Evolutionary conservation across 768 basidiomycete species (phyloP), one percentile per base, ranked within the genome.

Genomic region (Cystofilobasidium capitatum): DNA sequence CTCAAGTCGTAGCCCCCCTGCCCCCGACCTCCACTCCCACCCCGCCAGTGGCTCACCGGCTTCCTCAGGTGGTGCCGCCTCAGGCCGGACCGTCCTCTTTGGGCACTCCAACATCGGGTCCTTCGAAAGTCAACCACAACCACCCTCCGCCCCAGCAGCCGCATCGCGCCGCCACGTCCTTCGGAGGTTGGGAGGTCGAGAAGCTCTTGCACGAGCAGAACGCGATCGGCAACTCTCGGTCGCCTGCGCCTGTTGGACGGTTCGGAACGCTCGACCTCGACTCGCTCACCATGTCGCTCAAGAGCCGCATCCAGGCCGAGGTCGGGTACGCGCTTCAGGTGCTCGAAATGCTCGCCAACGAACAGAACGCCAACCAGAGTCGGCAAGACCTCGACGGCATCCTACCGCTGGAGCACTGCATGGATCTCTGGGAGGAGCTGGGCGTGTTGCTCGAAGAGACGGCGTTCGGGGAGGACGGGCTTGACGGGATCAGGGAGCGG

Each of bases 201-300:
- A 71, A 78, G 14, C 78, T 94, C 64, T 84, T 88, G 61, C 79
- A 81, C 16, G 89, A 90, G 71, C 80, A 83, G 64, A 74, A 81
- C 22, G 75, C 80, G 37, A 45, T 77, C n/a, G 80, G 82, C 55
- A 49, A 59, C 24, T 24, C 35, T 6, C 65, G 69, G 3, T 54
- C 64, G 14, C 51, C 51, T 9, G 51, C 51, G 12, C 51, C 14
- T 9, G 67, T 71, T 20, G 68, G 70, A 12, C 90, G 93, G 62
- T 90, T 92, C 85, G 91, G 90, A 26, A 82, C 81, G 10, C 84
- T 94, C 59, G 93, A 98, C 72, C 85, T 97, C 66, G 92, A 96
- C 74, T 85, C 85, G n/a, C 81, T 99, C 59, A 86, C 86, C n/a
- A 86, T 99, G 87, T 88, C 89, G 36, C 79, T 99, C 45, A 87